Base-by-base conservation (phyloP, 768 basidiomycete genomes). In the Pholiota microspora region DNA sequence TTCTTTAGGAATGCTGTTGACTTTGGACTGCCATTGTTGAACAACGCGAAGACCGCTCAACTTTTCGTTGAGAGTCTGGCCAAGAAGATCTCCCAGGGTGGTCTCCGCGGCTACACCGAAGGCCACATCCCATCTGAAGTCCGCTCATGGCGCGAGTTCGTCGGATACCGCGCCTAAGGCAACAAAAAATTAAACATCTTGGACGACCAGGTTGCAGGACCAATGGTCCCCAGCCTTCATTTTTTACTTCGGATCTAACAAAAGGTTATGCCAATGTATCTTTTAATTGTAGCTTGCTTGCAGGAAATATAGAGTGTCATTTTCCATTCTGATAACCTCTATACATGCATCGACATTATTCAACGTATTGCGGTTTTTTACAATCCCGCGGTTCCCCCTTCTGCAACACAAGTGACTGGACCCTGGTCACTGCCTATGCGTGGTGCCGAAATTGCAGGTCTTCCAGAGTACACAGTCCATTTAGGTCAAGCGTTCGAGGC, bases 41-140 rank as follows among this genome's bases (percentile, higher is more conserved):
- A 96, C 76, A 92, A 98, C 67, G 83, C 94, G 48, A 86, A 84
- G 54, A 89, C 85, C 54, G 97, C 96, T 2, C 80, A 86, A 60
- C 80, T 99, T 46, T 97, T 94, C 68, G 95, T 98, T 31, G 92
- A 96, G 70, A 83, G 87, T 58, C 74, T 99, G 53, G 89, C 81
- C 3, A 83, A 82, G 71, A 93, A 94, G 72, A 86, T 96, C 62
- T 88, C 89, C 28, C 72, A 82, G 58, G 90, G 94, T 57, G 91
- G 86, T 32, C 72, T 95, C 65, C 72, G 79, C 59, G 79, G 79
- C 21, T 99, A 98, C 68, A 76, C 77, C 27, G 94, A 98, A 70
- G 96, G 94, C 16, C 84, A 77, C 29, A 88, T 96, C 60, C 96
- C 96, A 28, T 78, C 87, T 1, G 96, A 98, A 69, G 94, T 99